Evolutionary conservation across 1,284 basidiomycete genomes (phyloP), one percentile per base, ranked within the genome.

Genomic region (Ustilago vetiveriae): DNA sequence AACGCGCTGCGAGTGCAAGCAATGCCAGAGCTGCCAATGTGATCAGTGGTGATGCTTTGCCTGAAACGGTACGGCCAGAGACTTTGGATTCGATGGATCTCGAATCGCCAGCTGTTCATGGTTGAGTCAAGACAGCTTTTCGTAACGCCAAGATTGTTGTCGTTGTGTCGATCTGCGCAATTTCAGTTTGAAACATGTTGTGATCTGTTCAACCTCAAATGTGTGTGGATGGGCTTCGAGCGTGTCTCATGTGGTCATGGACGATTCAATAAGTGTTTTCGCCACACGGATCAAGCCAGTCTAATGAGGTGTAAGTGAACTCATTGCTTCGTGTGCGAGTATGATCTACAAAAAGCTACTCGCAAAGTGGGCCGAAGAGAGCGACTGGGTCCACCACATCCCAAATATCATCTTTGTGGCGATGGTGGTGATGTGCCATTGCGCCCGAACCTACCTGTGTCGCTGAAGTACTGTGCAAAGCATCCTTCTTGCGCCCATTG

Each of bases 351-450:
- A n/a, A 16, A 35, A 16, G 29, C 56, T 30, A 54, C 26, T 75
- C 69, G 51, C 65, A 74, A 24, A 75, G 47, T 27, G 39, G 36
- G 4, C 68, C 74, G 23, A 80, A 71, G 14, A 80, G 55, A 2
- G 75, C 75, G 14, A 72, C 74, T 0, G 78, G 75, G 49, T 80
- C 78, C 9, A 78, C 77, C 4, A 80, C 78, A 27, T 80, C 78
- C 56, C 66, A 80, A 35, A 76, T 64, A 41, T 79, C 74, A 26
- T 79, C 78, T 38, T 65, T 73, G 44, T 66, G 66, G 21, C 72
- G 66, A 33, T 75, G 67, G 23, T 50, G 46, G 27, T 39, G 56
- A 17, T 29, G 56, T 14, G 27, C 37, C 32, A 14, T 26, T 11
- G 47, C 17, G 13, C 29, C 16, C 24, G 32, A 2, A 6, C 33